Evolutionary conservation across 495 filamentous ascomycete genomes (phyloP).

Genomic region (Lophium mytilinum): DNA sequence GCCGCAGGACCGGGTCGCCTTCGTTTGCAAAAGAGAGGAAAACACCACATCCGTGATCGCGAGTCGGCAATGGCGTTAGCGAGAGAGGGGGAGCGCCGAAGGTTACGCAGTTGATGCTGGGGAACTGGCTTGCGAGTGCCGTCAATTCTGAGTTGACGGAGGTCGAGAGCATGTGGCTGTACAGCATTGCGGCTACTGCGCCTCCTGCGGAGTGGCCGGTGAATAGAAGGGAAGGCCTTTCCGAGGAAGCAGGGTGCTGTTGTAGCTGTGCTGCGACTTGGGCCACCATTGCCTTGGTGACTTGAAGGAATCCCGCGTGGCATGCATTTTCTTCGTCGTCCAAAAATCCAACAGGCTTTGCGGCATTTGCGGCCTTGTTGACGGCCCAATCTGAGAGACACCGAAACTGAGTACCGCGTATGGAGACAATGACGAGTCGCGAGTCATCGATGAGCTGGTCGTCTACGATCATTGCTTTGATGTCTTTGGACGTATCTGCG

Average conservation of each 20-base stretch:
- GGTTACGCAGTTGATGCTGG: constrained; percentile 3
- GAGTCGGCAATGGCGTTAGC: not conserved
- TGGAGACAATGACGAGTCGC: constrained; percentile 1
- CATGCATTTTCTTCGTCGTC: constrained; percentile 4
- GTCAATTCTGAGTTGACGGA: not conserved
- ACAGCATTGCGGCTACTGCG: not conserved
- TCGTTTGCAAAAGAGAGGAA: constrained; percentile 5
- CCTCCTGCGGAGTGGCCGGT: constrained; percentile 3
- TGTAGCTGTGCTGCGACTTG: not conserved
- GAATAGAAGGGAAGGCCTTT: not conserved
- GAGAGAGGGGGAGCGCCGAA: constrained; percentile 2
- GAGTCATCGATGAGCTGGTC: constrained; percentile 3
- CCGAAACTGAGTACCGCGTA: constrained; percentile 3
- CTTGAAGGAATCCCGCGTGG: constrained; percentile 3
- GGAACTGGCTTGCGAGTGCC: not conserved
- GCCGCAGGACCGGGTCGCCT: constrained; percentile 3
- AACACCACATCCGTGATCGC: not conserved
- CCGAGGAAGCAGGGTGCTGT: not conserved
- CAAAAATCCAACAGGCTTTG: not conserved
- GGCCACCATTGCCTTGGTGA: constrained; percentile 1
- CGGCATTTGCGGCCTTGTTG: not conserved
- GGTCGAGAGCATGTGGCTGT: constrained; percentile 1
- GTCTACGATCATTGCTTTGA: constrained; percentile 4
- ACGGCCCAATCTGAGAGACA: not conserved
- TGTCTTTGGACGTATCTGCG: not conserved